Evolutionary conservation across 2,329 filamentous ascomycete species (phyloP).

Genomic region (Scopulariopsis brevicaulis): DNA sequence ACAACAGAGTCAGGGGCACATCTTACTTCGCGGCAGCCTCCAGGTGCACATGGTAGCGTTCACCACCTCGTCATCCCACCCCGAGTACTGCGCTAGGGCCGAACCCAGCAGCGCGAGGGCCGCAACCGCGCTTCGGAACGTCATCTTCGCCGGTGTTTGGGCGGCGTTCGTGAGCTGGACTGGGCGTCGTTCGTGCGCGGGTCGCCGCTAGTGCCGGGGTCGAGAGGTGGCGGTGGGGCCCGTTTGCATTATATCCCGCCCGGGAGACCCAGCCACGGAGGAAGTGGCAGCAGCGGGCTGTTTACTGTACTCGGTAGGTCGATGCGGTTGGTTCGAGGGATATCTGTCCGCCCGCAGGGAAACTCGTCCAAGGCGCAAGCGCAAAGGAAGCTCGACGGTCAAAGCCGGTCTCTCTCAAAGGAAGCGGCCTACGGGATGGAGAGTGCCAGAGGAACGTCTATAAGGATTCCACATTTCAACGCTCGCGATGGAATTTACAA

Average conservation of each 20-base stretch:
- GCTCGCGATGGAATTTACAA: no score
- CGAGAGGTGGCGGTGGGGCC: neutral
- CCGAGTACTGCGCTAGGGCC: neutral
- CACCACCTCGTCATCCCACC: neutral
- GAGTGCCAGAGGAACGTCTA: no score
- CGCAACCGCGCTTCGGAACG: neutral
- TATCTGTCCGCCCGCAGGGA: no score
- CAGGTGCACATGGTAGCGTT: constrained; percentile 3
- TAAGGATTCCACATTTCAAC: no score
- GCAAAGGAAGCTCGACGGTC: no score
- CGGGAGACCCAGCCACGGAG: neutral
- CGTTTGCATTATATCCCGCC: neutral
- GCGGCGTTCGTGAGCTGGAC: neutral
- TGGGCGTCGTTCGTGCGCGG: neutral
- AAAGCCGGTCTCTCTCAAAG: no score
- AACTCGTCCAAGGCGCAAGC: no score
- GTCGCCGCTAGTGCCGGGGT: neutral
- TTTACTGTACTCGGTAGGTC: neutral
- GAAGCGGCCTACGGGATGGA: no score
- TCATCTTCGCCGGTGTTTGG: neutral
- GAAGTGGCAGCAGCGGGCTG: neutral
- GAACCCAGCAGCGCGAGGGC: neutral
- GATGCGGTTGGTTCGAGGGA: neutral
- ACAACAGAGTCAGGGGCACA: neutral
- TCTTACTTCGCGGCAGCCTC: constrained; percentile 4